Base-by-base conservation (phyloP, 1,284 basidiomycete genomes). In the Apiotrichum porosum region DNA sequence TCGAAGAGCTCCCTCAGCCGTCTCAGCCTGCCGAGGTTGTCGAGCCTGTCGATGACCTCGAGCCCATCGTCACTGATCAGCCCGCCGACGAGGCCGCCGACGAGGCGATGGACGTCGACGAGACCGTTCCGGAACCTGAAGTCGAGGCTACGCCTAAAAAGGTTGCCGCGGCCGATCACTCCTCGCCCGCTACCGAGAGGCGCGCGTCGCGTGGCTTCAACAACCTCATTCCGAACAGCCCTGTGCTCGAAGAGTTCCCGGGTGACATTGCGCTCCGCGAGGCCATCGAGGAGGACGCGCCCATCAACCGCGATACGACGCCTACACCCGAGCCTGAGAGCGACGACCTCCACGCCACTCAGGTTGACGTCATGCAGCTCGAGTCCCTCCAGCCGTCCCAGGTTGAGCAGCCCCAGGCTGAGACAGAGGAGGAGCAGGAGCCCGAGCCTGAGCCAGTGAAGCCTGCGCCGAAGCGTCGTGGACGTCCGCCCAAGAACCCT, bases 211-310 rank as follows among this genome's bases (percentile, higher is more conserved):
- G 43, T n/a, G 6, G 6, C 4, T 37, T 44, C 21, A 6, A 18
- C 10, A n/a, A 28, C 3, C 35, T 55, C 6, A 39, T 30, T 3
- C 36, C 23, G 19, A 21, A 40, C 0, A 52, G 49, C 35, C 54
- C 49, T 0, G 37, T 17, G 3, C 19, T 36, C 8, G 40, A 39
- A 17, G 49, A 49, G 19, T 19, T 49, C 2, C 45, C 48, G 0
- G 54, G 54, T 9, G 54, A 52, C 33, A 37, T 47, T 21, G 54
- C 50, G 1, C 37, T 56, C 6, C 54, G 37, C 9, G 54, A 56
- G 30, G 54, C 44, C 3, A 56, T 56, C 4, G 30, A 30, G 10
- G 54, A 56, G 22, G 55, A 57, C 32, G 51, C 22, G 22, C 24
- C 15, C 24, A 17, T 19, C 26, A 28, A 6, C 8, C 26, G 26